Conservation (phyloP, 2,329 filamentous ascomycete species). For the Aspergillus awamori region DNA sequence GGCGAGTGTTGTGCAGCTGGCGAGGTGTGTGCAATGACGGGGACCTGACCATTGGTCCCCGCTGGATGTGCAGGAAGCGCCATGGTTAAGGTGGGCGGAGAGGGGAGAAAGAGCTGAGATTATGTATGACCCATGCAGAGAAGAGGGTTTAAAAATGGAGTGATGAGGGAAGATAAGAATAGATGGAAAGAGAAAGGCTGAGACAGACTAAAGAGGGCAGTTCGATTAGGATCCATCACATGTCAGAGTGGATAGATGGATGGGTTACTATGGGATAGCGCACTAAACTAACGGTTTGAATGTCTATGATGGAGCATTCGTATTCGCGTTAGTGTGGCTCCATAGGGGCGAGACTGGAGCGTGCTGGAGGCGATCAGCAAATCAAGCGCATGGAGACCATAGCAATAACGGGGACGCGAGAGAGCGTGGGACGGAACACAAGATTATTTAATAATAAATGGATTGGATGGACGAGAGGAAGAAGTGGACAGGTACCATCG, state of each 20-base stretch:
- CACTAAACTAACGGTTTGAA: slow-evolving; percentile 4
- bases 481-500: not conserved
- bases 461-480: not conserved
- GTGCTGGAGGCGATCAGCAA: slow-evolving; percentile 3
- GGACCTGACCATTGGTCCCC: not conserved
- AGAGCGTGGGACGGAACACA: not conserved
- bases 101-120: not conserved
- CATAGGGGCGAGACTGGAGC: not conserved
- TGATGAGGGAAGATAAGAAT: slow-evolving; percentile 1
- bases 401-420: not conserved
- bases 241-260: slow-evolving; percentile 3
- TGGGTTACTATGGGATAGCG: not conserved
- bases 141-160: not conserved
- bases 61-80: not conserved
- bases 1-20: not conserved
- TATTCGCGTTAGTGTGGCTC: slow-evolving; percentile 1
- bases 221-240: slow-evolving; percentile 4
- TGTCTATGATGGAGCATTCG: slow-evolving; percentile 1
- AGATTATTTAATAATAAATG: not conserved
- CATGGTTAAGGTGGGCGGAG: not conserved
- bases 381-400: not conserved
- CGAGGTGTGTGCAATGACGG: not conserved
- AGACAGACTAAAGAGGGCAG: not conserved
- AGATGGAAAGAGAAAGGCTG: not conserved
- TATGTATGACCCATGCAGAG: not conserved